Evolutionary conservation across 352 stramenopile genomes (phyloP).

Genomic region (Pythium grandisporangium): DNA sequence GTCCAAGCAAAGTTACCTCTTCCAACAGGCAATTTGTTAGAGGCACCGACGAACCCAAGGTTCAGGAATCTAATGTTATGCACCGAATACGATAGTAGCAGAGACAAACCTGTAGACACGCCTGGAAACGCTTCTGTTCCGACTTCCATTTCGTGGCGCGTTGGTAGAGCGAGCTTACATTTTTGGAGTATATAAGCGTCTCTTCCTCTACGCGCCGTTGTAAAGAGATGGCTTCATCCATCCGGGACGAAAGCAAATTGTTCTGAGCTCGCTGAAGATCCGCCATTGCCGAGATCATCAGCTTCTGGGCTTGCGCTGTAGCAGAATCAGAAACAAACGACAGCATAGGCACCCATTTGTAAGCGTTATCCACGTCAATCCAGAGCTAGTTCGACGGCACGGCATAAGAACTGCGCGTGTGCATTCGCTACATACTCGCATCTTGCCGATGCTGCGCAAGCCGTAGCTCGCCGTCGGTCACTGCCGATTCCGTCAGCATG

Average conservation of each 20-base stretch:
- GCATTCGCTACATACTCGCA: too few species aligned
- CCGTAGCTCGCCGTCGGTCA: neutral
- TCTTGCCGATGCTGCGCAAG: neutral
- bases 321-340: too few species aligned
- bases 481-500: neutral
- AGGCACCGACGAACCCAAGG: too few species aligned
- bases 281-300: conserved; percentile 11
- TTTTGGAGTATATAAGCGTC: conserved; percentile 47
- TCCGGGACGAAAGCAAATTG: conserved; percentile 25
- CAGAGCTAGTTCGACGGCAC: too few species aligned
- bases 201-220: conserved; percentile 55
- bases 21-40: too few species aligned
- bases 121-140: conserved; percentile 52
- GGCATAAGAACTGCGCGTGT: too few species aligned
- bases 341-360: too few species aligned
- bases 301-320: conserved; percentile 9
- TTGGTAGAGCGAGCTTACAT: conserved; percentile 45
- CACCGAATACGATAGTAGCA: too few species aligned
- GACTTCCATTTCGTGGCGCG: conserved; percentile 54
- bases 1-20: too few species aligned
- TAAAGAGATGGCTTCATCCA: conserved; percentile 36
- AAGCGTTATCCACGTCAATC: too few species aligned
- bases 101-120: conserved; percentile 29
- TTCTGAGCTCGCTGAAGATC: conserved; percentile 45
- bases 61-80: too few species aligned